Percentiles rank a stretch among this genome's conserved stretches.
Conservation (phyloP, 345 rosid genomes). For the Orychophragmus violaceus region DNA sequence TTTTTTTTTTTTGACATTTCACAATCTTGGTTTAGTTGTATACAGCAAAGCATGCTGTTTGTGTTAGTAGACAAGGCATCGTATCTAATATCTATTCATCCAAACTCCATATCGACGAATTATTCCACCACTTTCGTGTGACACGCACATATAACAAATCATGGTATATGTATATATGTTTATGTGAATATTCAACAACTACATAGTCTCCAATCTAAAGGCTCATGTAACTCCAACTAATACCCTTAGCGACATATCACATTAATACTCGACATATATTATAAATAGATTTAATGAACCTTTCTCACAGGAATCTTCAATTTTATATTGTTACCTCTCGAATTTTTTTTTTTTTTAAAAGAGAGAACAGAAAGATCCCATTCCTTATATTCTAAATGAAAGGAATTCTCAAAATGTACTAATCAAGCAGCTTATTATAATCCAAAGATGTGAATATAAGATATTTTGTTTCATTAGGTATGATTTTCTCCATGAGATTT, state of each 20-base stretch:
- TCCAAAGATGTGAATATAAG: background rate
- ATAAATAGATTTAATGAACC: background rate
- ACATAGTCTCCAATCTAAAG: too few species aligned
- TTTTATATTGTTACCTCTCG: background rate
- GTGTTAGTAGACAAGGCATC: background rate
- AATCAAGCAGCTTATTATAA: background rate
- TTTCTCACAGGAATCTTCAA: background rate
- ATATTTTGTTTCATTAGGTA: background rate
- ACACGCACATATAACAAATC: background rate
- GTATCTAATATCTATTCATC: background rate
- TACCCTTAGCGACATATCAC: too few species aligned
- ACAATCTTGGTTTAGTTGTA: background rate
- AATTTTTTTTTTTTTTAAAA: background rate
- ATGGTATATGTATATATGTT: too few species aligned
- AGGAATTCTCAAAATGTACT: background rate
- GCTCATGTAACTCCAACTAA: too few species aligned
- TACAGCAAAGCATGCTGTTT: slow-evolving; percentile 8
- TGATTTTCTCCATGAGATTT: background rate
- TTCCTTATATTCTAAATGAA: background rate
- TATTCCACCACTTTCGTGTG: background rate
- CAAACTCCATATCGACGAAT: background rate
- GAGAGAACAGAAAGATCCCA: background rate
- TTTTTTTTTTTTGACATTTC: background rate
- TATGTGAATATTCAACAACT: too few species aligned
- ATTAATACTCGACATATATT: background rate